Percentiles rank a stretch among this genome's conserved stretches.
Conservation (phyloP, 2,329 filamentous ascomycete genomes). For the Pseudogymnoascus sp. region DNA sequence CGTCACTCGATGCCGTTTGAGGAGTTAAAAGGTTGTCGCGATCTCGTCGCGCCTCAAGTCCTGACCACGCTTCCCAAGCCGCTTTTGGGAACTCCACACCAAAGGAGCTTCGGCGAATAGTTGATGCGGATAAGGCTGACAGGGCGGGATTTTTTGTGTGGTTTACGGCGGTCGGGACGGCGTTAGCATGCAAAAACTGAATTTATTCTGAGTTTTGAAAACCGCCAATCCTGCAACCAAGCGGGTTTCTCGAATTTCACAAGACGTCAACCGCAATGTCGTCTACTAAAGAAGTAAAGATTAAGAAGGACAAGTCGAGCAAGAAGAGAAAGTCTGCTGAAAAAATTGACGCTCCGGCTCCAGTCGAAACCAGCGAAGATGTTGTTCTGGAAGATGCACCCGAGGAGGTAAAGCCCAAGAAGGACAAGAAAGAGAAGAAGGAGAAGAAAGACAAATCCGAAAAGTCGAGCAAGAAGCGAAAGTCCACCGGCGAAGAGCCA, state of each 20-base stretch:
- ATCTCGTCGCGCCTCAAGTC: not conserved
- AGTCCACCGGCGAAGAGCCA: conserved; percentile 32
- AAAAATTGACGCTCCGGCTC: conserved; percentile 13
- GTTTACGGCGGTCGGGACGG: not conserved
- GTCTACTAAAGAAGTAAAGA: conserved; percentile 8
- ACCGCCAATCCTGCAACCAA: not conserved
- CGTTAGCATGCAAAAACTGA: not conserved
- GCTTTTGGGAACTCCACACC: not conserved
- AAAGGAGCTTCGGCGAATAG: not conserved
- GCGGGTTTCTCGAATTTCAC: not conserved
- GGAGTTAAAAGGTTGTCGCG: not conserved
- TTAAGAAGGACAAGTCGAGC: conserved; percentile 14
- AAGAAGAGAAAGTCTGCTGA: conserved; percentile 23
- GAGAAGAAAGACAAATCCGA: conserved; percentile 26
- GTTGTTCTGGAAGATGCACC: not conserved
- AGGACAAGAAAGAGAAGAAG: conserved; percentile 15
- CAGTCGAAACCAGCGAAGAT: not conserved
- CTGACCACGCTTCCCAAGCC: not conserved
- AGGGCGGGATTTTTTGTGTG: conserved; percentile 1
- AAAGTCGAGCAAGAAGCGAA: conserved; percentile 34
- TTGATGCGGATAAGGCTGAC: conserved; percentile 5
- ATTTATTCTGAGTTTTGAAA: not conserved
- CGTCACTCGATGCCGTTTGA: not conserved
- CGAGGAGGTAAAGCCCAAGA: conserved; percentile 12
- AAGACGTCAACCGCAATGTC: conserved; percentile 2